Base-by-base conservation (phyloP, 352 stramenopile species). In the Pseudoperonospora humuli region DNA sequence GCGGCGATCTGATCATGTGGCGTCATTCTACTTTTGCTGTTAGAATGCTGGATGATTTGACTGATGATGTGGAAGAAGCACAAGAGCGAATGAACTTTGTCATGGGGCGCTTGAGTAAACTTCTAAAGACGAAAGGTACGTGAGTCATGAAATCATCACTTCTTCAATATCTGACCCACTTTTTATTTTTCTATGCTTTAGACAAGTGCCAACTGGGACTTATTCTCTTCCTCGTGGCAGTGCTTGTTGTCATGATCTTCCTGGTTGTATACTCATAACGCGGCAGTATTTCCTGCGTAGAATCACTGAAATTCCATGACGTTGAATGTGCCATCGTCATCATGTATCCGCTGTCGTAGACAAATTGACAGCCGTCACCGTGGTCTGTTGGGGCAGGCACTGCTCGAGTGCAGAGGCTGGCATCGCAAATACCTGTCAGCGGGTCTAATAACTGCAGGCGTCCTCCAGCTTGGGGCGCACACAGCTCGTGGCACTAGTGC, bases 31-130 rank as follows among this genome's bases (percentile, higher is more conserved):
- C 4, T 24, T 39, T 28, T 48, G 19, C 1, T 10, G 51, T 11
- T 42, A 90, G 77, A 29, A 90, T 87, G 77, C 61, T 90, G 20
- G 72, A 90, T 44, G 69, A 84, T 31, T 31, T 90, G 38, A 76
- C 65, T 2, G 55, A 83, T 10, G 77, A 90, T 36, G 62, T 90
- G 28, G 77, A 84, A 10, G 74, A 83, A 49, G 70, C 77, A 7
- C 72, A 85, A 20, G 75, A 87, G 37, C 70, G 74, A 14, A 90
- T 90, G 77, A 85, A 84, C 48, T 84, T 87, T 55, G 77, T 90
- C 42, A 85, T 90, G 77, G 69, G 64, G 13, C 52, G 64, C 1
- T 85, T 90, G 64, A 86, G 75, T 50, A 67, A 70, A 18, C 47
- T 90, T 20, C 57, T 90, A 4, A 86, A 87, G 52, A 90, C 77